Evolutionary conservation across 805 yeast species (phyloP), one percentile per base, ranked within the genome.

Genomic region (Phaffomyces antillensis): DNA sequence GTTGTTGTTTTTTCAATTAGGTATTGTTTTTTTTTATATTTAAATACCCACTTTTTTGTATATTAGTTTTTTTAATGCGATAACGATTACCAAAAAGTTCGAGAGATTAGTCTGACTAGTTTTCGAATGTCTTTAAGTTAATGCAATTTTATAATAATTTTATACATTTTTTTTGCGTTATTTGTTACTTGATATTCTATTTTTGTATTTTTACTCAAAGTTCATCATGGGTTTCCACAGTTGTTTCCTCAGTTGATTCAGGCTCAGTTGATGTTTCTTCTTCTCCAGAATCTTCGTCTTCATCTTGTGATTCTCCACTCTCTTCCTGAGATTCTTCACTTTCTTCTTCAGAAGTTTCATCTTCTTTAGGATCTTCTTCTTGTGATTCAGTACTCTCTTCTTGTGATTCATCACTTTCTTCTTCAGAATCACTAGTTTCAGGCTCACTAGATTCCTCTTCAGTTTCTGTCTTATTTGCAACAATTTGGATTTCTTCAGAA

Each of bases 171-270:
- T 10, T 36, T 36, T 36, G 5, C 16, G 17, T 13, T 11, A 36
- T 23, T 24, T 23, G 8, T 36, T 36, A 15, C 18, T 36, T 18
- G 18, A 18, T 18, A 24, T 36, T 23, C 28, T 9, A 13, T 7
- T 28, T 15, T 18, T 9, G 13, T 20, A 30, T 30, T 17, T 36
- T 51, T 39, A 23, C 11, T 39, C 33, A 52, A 30, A 46, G 52
- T 18, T 52, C 55, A 40, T 52, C 53, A 42, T 44, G 49, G 3
- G 23, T 12, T 34, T 34, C 36, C 17, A 34, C 13, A 17, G 11
- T 17, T 9, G 36, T 18, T 34, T 17, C 13, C 9, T 8, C 40
- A 26, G n/a, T 16, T 37, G n/a, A 16, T 25, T 37, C 39, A 36
- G 28, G 11, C 24, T 20, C 31, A 12, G 30, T 28, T 9, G 30